A percentile compares a stretch with the other conserved stretches of the same genome.
phyloP scores from a whole-genome alignment of 2,329 filamentous ascomycete genomes.

The Pyrenophora teres region DNA sequence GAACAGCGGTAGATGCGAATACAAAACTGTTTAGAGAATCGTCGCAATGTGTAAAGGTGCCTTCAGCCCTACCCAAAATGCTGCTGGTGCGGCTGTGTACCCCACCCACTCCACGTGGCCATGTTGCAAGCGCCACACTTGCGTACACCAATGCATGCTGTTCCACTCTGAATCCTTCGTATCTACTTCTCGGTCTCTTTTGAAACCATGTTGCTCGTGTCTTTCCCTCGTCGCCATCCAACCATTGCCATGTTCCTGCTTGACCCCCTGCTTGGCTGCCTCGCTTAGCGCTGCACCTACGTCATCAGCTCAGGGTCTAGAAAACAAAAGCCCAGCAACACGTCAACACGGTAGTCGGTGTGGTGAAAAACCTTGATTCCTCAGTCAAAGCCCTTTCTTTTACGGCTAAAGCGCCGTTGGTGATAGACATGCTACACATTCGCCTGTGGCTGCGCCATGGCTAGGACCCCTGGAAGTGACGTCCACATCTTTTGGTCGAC shows the following conservation, averaged over 20 bases:
- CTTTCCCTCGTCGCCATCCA: neutral
- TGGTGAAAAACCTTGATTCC: conserved; percentile 12
- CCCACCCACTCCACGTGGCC: conserved; percentile 1
- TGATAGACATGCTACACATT: conserved; percentile 16
- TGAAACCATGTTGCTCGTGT: too few species aligned
- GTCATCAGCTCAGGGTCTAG: conserved; percentile 19
- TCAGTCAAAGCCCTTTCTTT: conserved; percentile 14
- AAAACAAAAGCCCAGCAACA: conserved; percentile 21
- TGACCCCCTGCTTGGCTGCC: conserved; percentile 17
- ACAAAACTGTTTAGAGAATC: neutral
- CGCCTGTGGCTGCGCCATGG: conserved; percentile 13
- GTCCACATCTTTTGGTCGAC: conserved; percentile 5
- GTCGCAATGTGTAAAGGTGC: too few species aligned
- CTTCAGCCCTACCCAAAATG: neutral
- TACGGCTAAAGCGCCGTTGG: conserved; percentile 24
- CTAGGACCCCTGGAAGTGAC: conserved; percentile 11
- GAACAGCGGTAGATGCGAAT: conserved; percentile 24
- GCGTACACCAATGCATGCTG: neutral
- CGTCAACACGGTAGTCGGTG: conserved; percentile 28
- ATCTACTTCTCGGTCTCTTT: neutral
- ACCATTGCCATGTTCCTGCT: conserved; percentile 13
- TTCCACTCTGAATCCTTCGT: neutral
- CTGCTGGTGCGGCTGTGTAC: conserved; percentile 11
- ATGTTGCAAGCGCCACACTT: conserved; percentile 1
- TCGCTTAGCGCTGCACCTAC: conserved; percentile 19